Conservation (phyloP, 1,139 yeast species). For the Wickerhamomyces sp. region DNA sequence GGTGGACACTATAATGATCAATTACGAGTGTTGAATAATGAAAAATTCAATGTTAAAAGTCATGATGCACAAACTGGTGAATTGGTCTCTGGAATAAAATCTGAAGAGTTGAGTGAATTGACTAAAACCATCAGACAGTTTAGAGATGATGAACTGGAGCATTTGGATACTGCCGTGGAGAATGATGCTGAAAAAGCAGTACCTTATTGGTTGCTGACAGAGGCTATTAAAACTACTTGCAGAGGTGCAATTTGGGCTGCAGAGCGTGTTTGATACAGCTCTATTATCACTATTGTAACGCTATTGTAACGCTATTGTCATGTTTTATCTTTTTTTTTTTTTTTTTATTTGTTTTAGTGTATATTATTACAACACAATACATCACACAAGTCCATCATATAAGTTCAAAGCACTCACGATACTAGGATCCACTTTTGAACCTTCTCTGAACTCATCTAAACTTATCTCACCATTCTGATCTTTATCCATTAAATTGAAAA, state of each 20-base stretch:
- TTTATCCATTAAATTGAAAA: conserved; percentile 70
- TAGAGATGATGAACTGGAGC: conserved; percentile 95
- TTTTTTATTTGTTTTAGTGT: too few species aligned
- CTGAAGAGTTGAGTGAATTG: conserved; percentile 54
- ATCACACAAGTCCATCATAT: conserved; percentile 69
- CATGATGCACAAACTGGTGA: conserved; percentile 39
- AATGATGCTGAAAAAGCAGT: conserved; percentile 91
- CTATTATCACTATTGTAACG: too few species aligned
- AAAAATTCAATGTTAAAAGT: conserved; percentile 45
- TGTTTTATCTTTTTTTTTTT: too few species aligned
- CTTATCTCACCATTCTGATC: conserved; percentile 65
- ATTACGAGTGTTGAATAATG: conserved; percentile 62
- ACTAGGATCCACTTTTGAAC: conserved; percentile 78
- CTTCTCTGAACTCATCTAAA: conserved; percentile 77
- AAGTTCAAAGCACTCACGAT: conserved; percentile 74
- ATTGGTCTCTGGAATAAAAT: conserved; percentile 27
- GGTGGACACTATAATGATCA: conserved; percentile 95
- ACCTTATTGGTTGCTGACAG: conserved; percentile 86
- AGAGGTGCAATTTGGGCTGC: conserved; percentile 90
- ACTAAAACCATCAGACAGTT: conserved; percentile 66
- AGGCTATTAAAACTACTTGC: conserved; percentile 78
- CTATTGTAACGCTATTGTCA: too few species aligned
- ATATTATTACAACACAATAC: not conserved
- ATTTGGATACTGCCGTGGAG: conserved; percentile 87
- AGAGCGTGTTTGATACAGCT: conserved; percentile 53